phyloP scores from a whole-genome alignment of 2,329 filamentous ascomycete species.

The Fusarium dimerum region DNA sequence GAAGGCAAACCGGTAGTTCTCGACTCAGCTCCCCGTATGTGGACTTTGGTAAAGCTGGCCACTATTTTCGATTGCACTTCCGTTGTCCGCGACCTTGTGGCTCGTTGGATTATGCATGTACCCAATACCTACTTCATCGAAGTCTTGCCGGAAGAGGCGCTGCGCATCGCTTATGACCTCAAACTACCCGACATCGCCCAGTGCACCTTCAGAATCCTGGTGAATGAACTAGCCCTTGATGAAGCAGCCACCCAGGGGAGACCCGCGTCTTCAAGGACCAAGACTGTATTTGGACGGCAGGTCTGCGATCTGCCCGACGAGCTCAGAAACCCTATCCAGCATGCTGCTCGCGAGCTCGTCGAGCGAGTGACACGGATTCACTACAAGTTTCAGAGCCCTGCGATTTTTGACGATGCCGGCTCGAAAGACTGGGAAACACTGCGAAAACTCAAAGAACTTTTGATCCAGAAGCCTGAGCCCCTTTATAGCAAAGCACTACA shows the following conservation, averaged over 20 bases:
- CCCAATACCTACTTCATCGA: slow-evolving; percentile 63
- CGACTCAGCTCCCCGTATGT: slow-evolving; percentile 66
- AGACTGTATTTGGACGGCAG: slow-evolving; percentile 47
- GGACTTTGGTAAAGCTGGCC: slow-evolving; percentile 65
- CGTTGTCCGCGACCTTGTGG: slow-evolving; percentile 49
- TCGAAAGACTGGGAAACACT: slow-evolving; percentile 38
- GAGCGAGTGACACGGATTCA: slow-evolving; percentile 42
- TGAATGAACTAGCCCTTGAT: slow-evolving; percentile 61
- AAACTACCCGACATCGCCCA: slow-evolving; percentile 45
- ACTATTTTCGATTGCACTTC: slow-evolving; percentile 56
- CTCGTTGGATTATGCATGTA: slow-evolving; percentile 58
- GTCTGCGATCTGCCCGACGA: slow-evolving; percentile 54
- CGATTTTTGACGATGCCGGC: slow-evolving; percentile 32
- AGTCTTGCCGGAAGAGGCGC: slow-evolving; percentile 60
- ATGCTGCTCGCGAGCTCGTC: slow-evolving; percentile 55
- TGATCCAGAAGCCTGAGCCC: slow-evolving; percentile 13
- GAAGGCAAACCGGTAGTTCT: slow-evolving; percentile 55
- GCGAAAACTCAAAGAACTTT: slow-evolving; percentile 26
- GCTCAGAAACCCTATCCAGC: slow-evolving; percentile 57
- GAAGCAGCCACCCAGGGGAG: slow-evolving; percentile 28
- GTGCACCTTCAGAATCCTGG: slow-evolving; percentile 59
- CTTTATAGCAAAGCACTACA: slow-evolving; percentile 12
- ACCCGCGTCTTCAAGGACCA: slow-evolving; percentile 14
- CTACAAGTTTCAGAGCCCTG: slow-evolving; percentile 35
- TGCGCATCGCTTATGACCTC: slow-evolving; percentile 56